Conservation (phyloP, 2,329 filamentous ascomycete genomes). For the Aspergillus neoniger region DNA sequence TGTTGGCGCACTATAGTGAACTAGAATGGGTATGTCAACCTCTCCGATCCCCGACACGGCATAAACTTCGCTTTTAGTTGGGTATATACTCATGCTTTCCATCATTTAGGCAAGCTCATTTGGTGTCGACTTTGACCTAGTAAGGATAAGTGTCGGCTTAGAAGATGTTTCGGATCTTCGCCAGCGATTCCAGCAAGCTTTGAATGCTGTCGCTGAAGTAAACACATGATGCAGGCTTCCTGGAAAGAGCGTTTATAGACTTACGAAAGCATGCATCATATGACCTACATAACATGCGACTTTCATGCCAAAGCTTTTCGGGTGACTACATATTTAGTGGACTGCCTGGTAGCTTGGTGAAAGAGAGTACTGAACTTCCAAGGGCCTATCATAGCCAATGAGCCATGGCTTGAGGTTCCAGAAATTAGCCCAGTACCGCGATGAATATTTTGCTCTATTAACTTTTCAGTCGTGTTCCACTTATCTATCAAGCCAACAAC, state of each 20-base stretch:
- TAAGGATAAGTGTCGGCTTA: slow-evolving; percentile 86
- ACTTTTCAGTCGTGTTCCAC: too few relatives aligned
- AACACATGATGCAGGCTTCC: slow-evolving; percentile 26
- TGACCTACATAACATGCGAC: too few relatives aligned
- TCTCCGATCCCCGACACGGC: not conserved
- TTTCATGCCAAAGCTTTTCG: not conserved
- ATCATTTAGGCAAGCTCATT: slow-evolving; percentile 63
- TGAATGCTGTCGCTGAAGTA: slow-evolving; percentile 56
- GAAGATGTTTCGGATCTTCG: slow-evolving; percentile 73
- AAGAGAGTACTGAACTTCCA: too few relatives aligned
- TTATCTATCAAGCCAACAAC: too few relatives aligned
- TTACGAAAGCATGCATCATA: too few relatives aligned
- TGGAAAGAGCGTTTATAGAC: slow-evolving; percentile 4
- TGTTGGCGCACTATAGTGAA: slow-evolving; percentile 89
- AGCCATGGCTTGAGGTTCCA: too few relatives aligned
- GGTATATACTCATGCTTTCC: not conserved
- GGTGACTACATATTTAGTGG: too few relatives aligned
- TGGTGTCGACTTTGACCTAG: slow-evolving; percentile 76
- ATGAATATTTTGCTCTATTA: too few relatives aligned
- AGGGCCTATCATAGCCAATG: too few relatives aligned
- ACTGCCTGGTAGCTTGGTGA: too few relatives aligned
- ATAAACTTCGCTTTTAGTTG: slow-evolving; percentile 1
- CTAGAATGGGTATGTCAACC: slow-evolving; percentile 72
- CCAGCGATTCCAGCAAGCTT: slow-evolving; percentile 65
- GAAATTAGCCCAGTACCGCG: too few relatives aligned